A percentile compares a stretch with the other conserved stretches of the same genome.
Evolutionary conservation across 2,329 filamentous ascomycete species (phyloP).

Genomic region (Didymella pomorum): DNA sequence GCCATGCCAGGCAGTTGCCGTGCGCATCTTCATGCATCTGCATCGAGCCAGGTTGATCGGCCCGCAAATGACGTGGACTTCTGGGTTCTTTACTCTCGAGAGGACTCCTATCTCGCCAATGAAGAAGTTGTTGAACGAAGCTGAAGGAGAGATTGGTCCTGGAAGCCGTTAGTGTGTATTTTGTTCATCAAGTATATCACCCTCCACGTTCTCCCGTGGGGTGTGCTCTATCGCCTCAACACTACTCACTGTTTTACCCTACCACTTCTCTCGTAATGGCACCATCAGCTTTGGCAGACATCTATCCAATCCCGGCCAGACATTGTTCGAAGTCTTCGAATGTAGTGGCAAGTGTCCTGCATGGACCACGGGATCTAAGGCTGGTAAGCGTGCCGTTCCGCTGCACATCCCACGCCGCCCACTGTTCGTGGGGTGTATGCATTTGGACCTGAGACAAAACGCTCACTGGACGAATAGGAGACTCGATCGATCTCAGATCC

Average conservation of each 20-base stretch:
- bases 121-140: conserved; percentile 38
- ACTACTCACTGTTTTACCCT: conserved; percentile 29
- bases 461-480: conserved; percentile 57
- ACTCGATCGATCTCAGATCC: conserved; percentile 64
- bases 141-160: conserved; percentile 37
- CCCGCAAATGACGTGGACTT: conserved; percentile 50
- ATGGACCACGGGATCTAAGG: conserved; percentile 54
- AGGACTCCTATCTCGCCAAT: conserved; percentile 50
- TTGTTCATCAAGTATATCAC: conserved; percentile 48
- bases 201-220: conserved; percentile 50
- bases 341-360: conserved; percentile 52
- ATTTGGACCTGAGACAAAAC: conserved; percentile 23
- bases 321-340: conserved; percentile 49
- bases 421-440: conserved; percentile 44
- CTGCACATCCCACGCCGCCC: conserved; percentile 45
- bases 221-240: conserved; percentile 40
- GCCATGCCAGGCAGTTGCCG: conserved; percentile 39
- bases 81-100: conserved; percentile 40
- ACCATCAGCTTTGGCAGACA: conserved; percentile 51
- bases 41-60: conserved; percentile 48
- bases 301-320: conserved; percentile 50
- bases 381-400: conserved; percentile 50
- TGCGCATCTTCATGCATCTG: conserved; percentile 48
- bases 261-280: conserved; percentile 49
- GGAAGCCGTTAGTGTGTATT: conserved; percentile 39